Percentiles rank a stretch among this genome's conserved stretches.
Conservation (phyloP, 129 eudicot genomes). For the Tanacetum coccineum region DNA sequence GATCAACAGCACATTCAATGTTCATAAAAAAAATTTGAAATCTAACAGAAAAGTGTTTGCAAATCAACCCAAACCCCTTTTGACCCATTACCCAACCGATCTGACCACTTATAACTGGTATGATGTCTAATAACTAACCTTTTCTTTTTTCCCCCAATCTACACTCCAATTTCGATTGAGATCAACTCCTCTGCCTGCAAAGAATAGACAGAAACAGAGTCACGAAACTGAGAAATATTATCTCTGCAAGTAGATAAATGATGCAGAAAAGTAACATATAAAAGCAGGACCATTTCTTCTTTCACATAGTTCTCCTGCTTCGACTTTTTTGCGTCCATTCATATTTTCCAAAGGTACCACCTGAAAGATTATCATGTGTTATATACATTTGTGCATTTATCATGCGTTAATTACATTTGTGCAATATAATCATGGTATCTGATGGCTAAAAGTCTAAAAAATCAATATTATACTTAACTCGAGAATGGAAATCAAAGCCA, state of each 20-base stretch:
- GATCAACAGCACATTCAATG: not conserved
- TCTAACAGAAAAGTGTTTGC: not conserved
- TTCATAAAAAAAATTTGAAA: not conserved
- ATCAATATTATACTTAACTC: slow-evolving; percentile 9
- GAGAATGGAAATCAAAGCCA: slow-evolving; percentile 7
- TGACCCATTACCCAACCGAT: not conserved
- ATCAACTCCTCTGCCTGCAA: slow-evolving; percentile 98
- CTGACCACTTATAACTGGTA: not conserved
- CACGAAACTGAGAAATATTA: slow-evolving; percentile 11
- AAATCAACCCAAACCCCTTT: not conserved
- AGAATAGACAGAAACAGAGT: slow-evolving; percentile 29
- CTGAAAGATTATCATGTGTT: slow-evolving; percentile 36
- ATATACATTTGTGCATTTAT: not conserved
- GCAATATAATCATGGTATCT: not conserved
- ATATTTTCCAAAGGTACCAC: slow-evolving; percentile 91
- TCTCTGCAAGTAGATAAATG: not conserved
- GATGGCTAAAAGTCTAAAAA: not conserved
- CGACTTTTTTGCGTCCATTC: slow-evolving; percentile 96
- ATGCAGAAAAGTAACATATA: slow-evolving; percentile 2
- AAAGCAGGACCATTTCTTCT: slow-evolving; percentile 76
- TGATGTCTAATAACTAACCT: slow-evolving; percentile 45
- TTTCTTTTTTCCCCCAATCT: slow-evolving; percentile 98
- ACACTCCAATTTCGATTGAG: slow-evolving; percentile 98
- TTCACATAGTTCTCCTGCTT: slow-evolving; percentile 95
- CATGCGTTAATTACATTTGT: not conserved